Conservation (phyloP, 2,329 filamentous ascomycete genomes). For the Ascochyta lentis region DNA sequence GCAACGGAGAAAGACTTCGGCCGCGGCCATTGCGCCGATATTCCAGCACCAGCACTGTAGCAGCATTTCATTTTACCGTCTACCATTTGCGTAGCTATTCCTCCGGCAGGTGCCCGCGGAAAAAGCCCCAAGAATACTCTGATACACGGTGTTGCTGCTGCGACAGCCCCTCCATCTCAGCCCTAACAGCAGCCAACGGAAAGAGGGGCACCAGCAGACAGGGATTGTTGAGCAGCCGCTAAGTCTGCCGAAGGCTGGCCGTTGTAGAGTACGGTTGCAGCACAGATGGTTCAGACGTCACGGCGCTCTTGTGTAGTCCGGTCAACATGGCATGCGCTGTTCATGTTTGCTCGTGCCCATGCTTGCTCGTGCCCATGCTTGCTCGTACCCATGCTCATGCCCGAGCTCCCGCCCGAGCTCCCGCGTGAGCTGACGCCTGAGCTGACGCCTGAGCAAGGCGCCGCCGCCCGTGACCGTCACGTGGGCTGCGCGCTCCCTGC, state of each 20-base stretch:
- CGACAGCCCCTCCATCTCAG: conserved; percentile 21
- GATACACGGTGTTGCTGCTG: conserved; percentile 16
- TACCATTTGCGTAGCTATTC: conserved; percentile 6
- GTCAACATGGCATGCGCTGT: neutral
- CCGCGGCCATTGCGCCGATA: conserved; percentile 38
- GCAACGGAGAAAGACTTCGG: conserved; percentile 36
- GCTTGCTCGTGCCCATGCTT: neutral
- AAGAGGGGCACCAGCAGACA: conserved; percentile 18
- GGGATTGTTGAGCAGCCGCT: conserved; percentile 21
- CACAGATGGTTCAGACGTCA: conserved; percentile 9
- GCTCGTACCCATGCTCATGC: too few species aligned
- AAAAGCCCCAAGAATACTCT: conserved; percentile 23
- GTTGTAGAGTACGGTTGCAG: conserved; percentile 11
- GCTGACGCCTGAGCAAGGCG: neutral
- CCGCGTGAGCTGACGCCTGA: neutral
- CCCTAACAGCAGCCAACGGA: conserved; percentile 15
- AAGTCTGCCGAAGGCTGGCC: conserved; percentile 23
- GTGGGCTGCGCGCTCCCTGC: neutral
- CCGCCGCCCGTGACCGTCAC: conserved; percentile 1
- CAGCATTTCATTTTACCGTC: conserved; percentile 16
- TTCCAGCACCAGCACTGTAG: conserved; percentile 12
- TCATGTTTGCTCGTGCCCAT: neutral
- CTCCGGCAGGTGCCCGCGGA: conserved; percentile 12
- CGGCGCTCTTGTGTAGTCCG: conserved; percentile 1
- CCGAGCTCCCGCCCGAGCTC: too few species aligned